Conservation (phyloP, 371 early-diverging fungal genomes). For the Mucor piriformis region DNA sequence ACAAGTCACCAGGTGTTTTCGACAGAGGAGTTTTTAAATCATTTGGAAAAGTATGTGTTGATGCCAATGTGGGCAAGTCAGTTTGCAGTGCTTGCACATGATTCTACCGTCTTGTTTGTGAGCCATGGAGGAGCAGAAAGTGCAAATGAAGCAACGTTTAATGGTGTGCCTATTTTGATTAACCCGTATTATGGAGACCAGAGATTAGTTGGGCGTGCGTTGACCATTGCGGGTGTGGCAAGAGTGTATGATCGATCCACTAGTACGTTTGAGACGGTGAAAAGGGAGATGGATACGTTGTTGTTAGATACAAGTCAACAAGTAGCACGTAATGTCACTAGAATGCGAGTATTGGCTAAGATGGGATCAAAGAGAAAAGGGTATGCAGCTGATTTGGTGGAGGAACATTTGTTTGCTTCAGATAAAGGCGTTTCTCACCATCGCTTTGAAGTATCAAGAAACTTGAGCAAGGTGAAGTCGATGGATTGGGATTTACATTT, state of each 20-base stretch:
- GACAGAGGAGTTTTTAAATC: too few relatives aligned
- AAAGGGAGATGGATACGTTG: not conserved
- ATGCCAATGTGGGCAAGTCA: conserved; percentile 38
- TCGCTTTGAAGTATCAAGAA: conserved; percentile 4
- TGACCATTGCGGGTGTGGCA: conserved; percentile 14
- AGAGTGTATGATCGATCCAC: not conserved
- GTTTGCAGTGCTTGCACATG: conserved; percentile 34
- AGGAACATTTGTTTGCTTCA: conserved; percentile 16
- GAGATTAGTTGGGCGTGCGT: conserved; percentile 3
- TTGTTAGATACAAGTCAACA: conserved; percentile 3
- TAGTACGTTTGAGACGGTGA: not conserved
- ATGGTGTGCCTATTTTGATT: conserved; percentile 28
- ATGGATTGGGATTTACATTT: conserved; percentile 12
- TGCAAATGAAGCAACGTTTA: conserved; percentile 31
- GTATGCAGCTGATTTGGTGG: conserved; percentile 17
- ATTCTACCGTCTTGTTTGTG: conserved; percentile 35
- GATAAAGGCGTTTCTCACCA: conserved; percentile 5
- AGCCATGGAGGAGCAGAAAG: conserved; percentile 46
- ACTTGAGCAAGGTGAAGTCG: conserved; percentile 2
- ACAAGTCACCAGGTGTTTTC: too few relatives aligned
- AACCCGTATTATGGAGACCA: conserved; percentile 44
- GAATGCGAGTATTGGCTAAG: conserved; percentile 17
- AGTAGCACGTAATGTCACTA: conserved; percentile 8
- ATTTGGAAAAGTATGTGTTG: conserved; percentile 1
- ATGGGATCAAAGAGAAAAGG: conserved; percentile 12